Percentiles rank a stretch among this genome's conserved stretches.
Conservation (phyloP, 306 rosid genomes). For the Senna siamea region DNA sequence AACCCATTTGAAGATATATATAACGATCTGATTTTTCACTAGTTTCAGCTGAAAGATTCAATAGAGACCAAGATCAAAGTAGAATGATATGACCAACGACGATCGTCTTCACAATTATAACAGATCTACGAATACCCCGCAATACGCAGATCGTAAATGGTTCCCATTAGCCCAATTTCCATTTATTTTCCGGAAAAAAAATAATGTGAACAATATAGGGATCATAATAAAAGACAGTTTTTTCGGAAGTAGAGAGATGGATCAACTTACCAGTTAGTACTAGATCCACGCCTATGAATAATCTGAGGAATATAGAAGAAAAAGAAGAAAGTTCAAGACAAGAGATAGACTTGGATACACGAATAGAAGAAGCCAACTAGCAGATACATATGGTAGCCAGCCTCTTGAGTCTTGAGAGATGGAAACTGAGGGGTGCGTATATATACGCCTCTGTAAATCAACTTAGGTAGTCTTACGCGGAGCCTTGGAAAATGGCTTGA, state of each 20-base stretch:
- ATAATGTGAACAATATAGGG: not conserved
- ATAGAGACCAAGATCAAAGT: conserved; percentile 39
- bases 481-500: not conserved
- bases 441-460: not conserved
- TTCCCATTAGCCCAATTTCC: conserved; percentile 33
- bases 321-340: conserved; percentile 10
- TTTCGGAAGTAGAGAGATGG: not conserved
- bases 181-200: not conserved
- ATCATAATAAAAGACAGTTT: not conserved
- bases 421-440: not conserved
- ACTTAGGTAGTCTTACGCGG: conserved; percentile 14
- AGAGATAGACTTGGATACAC: conserved; percentile 18
- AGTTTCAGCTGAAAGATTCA: conserved; percentile 28
- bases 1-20: conserved; percentile 7
- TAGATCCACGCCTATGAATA: conserved; percentile 1
- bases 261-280: conserved; percentile 44
- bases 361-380: conserved; percentile 22
- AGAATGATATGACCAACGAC: not conserved
- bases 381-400: conserved; percentile 35
- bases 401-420: conserved; percentile 4
- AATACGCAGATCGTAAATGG: conserved; percentile 40
- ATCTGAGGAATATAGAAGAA: not conserved
- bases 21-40: conserved; percentile 45
- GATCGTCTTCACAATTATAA: conserved; percentile 11
- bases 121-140: conserved; percentile 56